These are phyloP conservation scores for Coelastrella sp. DNA, from an alignment of 139 green algal genomes.

Conservation along the genomic window DNA sequence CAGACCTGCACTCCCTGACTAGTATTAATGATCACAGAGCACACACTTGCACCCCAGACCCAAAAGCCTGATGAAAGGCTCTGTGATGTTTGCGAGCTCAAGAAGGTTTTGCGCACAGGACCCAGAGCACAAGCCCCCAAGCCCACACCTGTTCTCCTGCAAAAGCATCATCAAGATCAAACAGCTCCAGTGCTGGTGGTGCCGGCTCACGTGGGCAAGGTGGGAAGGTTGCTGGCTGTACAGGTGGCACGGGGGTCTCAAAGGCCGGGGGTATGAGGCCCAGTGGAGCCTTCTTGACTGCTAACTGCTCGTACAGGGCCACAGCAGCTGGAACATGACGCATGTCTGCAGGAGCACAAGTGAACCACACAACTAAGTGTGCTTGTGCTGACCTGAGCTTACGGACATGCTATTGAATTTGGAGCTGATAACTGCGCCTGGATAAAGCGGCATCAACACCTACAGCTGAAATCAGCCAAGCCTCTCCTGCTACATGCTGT, in stretches of 20 bases:
- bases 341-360: conserved; percentile 32
- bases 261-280: conserved; percentile 84
- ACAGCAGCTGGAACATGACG: conserved; percentile 58
- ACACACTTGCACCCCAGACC: not conserved
- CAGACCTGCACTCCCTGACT: no score
- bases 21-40: no score
- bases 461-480: no score
- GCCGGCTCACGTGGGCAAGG: conserved; percentile 81
- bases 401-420: no score
- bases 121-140: no score
- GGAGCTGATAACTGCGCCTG: no score
- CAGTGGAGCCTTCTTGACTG: conserved; percentile 75
- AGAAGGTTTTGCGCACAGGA: no score
- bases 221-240: conserved; percentile 88
- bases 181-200: conserved; percentile 87
- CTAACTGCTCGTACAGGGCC: conserved; percentile 76
- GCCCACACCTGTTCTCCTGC: conserved; percentile 69
- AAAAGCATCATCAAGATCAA: conserved; percentile 90
- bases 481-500: no score
- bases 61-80: not conserved
- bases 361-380: not conserved
- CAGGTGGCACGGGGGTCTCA: conserved; percentile 83
- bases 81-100: no score
- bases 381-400: no score
- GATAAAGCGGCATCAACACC: no score